These are phyloP conservation scores for Oryza glumipatula DNA, from an alignment of 176 grass and related monocot genomes.

Conservation along the genomic window DNA sequence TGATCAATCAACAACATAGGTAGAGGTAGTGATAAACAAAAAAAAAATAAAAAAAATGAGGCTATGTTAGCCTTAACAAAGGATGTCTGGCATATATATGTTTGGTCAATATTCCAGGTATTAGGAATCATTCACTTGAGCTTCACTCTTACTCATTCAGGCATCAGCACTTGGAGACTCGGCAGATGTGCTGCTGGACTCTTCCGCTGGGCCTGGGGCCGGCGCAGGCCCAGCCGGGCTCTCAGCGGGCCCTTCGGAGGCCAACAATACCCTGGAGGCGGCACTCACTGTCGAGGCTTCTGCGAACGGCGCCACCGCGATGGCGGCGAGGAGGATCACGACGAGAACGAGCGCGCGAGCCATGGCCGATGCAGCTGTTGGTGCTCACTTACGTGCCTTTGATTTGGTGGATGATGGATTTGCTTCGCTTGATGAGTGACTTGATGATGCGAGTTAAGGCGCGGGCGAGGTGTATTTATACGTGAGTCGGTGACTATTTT, in stretches of 20 bases:
- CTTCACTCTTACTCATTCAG: neutral
- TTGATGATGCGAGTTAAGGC: neutral
- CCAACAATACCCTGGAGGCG: neutral
- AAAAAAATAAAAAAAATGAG: neutral
- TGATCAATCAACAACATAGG: neutral
- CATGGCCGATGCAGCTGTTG: neutral
- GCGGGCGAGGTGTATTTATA: neutral
- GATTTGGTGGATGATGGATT: neutral
- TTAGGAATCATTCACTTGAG: neutral
- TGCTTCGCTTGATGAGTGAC: too few species aligned
- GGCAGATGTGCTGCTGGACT: neutral
- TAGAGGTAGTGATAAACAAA: too few species aligned
- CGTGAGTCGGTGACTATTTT: neutral
- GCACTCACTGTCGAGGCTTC: neutral
- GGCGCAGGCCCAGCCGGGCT: neutral
- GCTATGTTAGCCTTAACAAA: neutral
- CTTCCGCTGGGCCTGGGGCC: neutral
- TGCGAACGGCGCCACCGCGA: slow-evolving; percentile 5
- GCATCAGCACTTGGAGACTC: neutral
- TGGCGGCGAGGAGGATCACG: slow-evolving; percentile 28
- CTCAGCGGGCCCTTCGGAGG: neutral
- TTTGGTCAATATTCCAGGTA: neutral
- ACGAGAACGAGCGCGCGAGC: slow-evolving; percentile 12
- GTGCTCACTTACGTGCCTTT: neutral
- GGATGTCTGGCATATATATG: neutral